Evolutionary conservation across 2,329 filamentous ascomycete species (phyloP), one percentile per base, ranked within the genome.

Genomic region (Beauveria caledonica): DNA sequence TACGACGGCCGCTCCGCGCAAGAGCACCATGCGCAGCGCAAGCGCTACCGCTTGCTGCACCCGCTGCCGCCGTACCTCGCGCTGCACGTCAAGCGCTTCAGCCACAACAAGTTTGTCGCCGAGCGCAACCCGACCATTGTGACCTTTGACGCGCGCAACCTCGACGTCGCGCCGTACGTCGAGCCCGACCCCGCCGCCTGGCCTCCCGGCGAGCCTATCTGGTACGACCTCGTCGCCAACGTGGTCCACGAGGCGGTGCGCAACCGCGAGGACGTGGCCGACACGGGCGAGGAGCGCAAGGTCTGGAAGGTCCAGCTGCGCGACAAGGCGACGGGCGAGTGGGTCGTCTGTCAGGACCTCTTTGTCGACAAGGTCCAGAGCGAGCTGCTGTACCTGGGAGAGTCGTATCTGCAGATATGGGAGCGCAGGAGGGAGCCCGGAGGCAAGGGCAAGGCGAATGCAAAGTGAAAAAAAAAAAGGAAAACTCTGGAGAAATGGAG

Each of bases 61-160:
- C 94, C 94, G 0, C 80, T 99, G 0, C 94, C 94, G 0, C 93
- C 92, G 0, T 97, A 88, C 71, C 84, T 99, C 19, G 79, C 94
- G 58, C 91, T 99, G 77, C 93, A 99, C 77, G 87, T 97, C 77
- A 97, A 97, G 78, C 91, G 94, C 67, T 99, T 99, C 80, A 90
- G 87, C 66, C 87, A 89, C 66, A 99, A 99, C 79, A 96, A 97
- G 73, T 99, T 99, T 70, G 90, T 99, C 21, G 85, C 88, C 2
- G 93, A 97, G 76, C 89, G 94, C 55, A 99, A 99, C 73, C 94
- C 93, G 1, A 99, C 94, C 10, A 99, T 99, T 69, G 94, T 99
- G 64, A 97, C 93, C 0, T 99, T 97, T 73, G 90, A 93, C 64
- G 88, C 90, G 5, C 83, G 87, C 63, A 70, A 87, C 46, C 84